Base-by-base conservation (phyloP, 1,284 basidiomycete species). In the Meira nashicola region DNA sequence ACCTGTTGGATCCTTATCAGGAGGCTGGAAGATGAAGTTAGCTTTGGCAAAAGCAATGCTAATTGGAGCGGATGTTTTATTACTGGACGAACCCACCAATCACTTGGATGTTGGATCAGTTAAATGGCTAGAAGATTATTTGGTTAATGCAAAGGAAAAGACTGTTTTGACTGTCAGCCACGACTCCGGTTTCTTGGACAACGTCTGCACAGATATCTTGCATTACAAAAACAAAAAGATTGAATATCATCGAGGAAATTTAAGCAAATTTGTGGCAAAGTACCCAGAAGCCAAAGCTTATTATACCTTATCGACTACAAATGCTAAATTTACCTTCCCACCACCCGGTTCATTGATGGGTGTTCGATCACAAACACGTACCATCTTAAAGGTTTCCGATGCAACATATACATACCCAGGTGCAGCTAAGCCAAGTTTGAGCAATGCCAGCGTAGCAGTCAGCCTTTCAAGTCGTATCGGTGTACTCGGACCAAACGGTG, bases 11-110 rank as follows among this genome's bases (percentile, higher is more conserved):
- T 89, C 90, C 56, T 83, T 97, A 61, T 96, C 92, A 19, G 95
- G 95, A 79, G 94, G 95, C 54, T 98, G 94, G 94, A 98, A 98
- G 83, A 98, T 98, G 94, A 91, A 92, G 76, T 74, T 83, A 78
- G 82, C 85, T 92, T 64, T 94, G 89, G 82, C 85, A 89, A 63
- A 67, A 39, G 68, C 72, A 23, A 70, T 70, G 69, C 62, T 70
- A 46, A 66, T 70, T 21, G 68, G 68, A 37, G 95, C 93, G 40
- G 92, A 96, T 81, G 85, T 96, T 55, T 83, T 96, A 50, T 83
- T 97, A 57, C 86, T 97, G 55, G 91, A 92, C 78, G 81, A 92
- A 86, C 92, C 92, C 68, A 95, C 92, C 60, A 95, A 95, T 83
- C 61, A 64, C 54, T 62, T 77, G 52, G 75, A 97, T 79, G 87